Percentiles rank a stretch among this genome's conserved stretches.
These are phyloP conservation scores for Triticum monococcum DNA, from an alignment of 176 grass and related monocot genomes.

Conservation along the genomic window DNA sequence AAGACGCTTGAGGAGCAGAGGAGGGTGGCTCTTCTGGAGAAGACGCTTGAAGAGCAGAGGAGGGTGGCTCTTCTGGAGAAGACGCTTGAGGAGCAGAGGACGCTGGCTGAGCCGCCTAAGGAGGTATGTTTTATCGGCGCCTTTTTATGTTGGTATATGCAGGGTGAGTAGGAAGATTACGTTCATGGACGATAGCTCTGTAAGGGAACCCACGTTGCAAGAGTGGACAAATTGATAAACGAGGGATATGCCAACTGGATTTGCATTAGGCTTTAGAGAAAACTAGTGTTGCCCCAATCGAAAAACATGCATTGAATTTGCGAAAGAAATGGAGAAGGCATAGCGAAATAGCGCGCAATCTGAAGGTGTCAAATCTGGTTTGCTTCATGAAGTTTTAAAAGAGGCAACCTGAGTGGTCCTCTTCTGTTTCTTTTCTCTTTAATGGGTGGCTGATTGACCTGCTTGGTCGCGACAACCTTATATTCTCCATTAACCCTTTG, in stretches of 20 bases:
- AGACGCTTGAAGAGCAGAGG: no score
- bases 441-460: conserved; percentile 21
- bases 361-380: neutral
- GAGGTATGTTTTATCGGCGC: conserved; percentile 30
- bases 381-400: neutral
- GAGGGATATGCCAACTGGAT: neutral
- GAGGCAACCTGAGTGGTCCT: neutral
- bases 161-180: neutral
- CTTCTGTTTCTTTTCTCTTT: neutral
- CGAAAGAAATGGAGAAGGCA: neutral
- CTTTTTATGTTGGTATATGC: neutral
- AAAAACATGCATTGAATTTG: neutral
- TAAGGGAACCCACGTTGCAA: neutral
- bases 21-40: neutral
- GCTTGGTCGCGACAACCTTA: neutral
- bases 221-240: neutral
- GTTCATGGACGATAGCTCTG: neutral
- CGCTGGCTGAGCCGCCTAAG: neutral
- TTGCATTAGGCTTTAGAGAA: neutral
- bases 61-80: conserved; percentile 6
- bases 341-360: neutral
- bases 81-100: conserved; percentile 17
- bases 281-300: neutral
- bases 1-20: conserved; percentile 28
- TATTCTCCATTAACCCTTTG: conserved; percentile 18